A percentile compares a stretch with the other conserved stretches of the same genome.
Evolutionary conservation across 2,329 filamentous ascomycete species (phyloP).

Genomic region (Aspergillus tanneri): DNA sequence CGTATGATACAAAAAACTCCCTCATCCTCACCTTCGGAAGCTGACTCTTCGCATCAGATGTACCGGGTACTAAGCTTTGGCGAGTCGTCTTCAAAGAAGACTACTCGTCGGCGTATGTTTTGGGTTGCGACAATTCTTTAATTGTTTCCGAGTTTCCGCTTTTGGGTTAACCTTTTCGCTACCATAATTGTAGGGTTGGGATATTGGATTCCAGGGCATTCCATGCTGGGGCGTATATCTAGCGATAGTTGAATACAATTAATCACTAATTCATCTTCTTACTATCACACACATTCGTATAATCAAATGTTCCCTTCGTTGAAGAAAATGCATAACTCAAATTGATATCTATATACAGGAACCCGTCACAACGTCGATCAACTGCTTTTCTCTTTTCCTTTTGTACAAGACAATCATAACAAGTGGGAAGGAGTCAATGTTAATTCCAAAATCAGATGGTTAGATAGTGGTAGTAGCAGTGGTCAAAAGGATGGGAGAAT

Average conservation of each 20-base stretch:
- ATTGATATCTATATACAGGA: conserved; percentile 8
- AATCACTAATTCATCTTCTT: too few relatives aligned
- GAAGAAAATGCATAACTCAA: conserved; percentile 1
- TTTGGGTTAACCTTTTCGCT: neutral
- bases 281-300: neutral
- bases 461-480: too few relatives aligned
- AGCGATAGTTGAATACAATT: too few relatives aligned
- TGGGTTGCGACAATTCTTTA: conserved; percentile 4
- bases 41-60: neutral
- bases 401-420: conserved; percentile 5
- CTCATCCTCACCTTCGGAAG: neutral
- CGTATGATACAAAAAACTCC: neutral
- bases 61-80: conserved; percentile 13
- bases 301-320: neutral
- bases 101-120: conserved; percentile 8
- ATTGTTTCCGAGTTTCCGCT: neutral
- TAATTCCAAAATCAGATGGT: too few relatives aligned
- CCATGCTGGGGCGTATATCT: too few relatives aligned
- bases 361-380: neutral
- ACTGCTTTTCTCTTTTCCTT: conserved; percentile 4
- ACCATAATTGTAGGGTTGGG: too few relatives aligned
- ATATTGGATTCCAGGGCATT: too few relatives aligned
- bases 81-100: conserved; percentile 13
- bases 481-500: too few relatives aligned
- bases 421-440: too few relatives aligned